Evolutionary conservation across 2,329 filamentous ascomycete genomes (phyloP).

Genomic region (Nannizziopsis barbatae): DNA sequence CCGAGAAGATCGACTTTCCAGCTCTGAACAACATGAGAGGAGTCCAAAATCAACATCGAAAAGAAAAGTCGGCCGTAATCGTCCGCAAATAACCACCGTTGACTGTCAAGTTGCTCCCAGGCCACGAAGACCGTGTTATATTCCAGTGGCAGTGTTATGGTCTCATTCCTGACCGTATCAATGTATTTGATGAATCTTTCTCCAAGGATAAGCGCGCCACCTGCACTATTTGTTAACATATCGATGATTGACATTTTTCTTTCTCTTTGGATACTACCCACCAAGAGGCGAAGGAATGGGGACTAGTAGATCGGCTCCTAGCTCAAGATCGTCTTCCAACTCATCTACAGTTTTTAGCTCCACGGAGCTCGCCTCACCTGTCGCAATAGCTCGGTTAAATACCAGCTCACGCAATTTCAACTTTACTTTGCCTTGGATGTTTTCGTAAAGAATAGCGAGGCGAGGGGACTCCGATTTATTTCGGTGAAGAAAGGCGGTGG

Average conservation of each 20-base stretch:
- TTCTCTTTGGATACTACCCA: slow-evolving; percentile 20
- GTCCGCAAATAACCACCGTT: slow-evolving; percentile 78
- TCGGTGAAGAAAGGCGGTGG: slow-evolving; percentile 54
- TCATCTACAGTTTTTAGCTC: slow-evolving; percentile 44
- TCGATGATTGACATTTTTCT: slow-evolving; percentile 31
- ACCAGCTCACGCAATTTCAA: slow-evolving; percentile 46
- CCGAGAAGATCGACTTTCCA: slow-evolving; percentile 61
- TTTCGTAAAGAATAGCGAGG: slow-evolving; percentile 55
- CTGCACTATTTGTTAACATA: slow-evolving; percentile 42
- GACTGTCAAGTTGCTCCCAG: slow-evolving; percentile 74
- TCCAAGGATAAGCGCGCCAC: slow-evolving; percentile 63
- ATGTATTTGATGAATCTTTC: slow-evolving; percentile 78
- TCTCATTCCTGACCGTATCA: slow-evolving; percentile 60
- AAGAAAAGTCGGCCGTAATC: slow-evolving; percentile 80
- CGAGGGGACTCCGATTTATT: slow-evolving; percentile 43
- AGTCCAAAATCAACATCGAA: slow-evolving; percentile 61
- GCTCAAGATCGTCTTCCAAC: slow-evolving; percentile 45
- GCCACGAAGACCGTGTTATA: slow-evolving; percentile 80
- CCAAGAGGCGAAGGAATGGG: slow-evolving; percentile 48
- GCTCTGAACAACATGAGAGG: slow-evolving; percentile 54
- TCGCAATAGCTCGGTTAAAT: slow-evolving; percentile 37
- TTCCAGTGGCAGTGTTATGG: slow-evolving; percentile 52
- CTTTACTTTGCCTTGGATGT: slow-evolving; percentile 46
- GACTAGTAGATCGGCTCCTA: slow-evolving; percentile 51
- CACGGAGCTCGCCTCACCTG: slow-evolving; percentile 37